Percentiles rank a stretch among this genome's conserved stretches.
phyloP scores from a whole-genome alignment of 345 rosid species.

The Clarkia xantiana region DNA sequence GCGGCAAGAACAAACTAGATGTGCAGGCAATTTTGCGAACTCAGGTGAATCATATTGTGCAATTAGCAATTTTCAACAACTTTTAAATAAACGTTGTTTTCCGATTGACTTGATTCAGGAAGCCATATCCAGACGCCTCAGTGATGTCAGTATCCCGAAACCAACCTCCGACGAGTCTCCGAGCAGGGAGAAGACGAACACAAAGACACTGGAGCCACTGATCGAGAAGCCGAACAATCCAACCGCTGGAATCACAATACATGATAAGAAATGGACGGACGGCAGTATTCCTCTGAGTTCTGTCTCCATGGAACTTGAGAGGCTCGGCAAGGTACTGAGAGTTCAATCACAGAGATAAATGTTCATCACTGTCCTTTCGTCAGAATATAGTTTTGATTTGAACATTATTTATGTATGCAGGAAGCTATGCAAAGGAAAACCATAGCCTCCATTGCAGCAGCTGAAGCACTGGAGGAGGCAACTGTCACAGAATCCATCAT shows the following conservation, averaged over 20 bases:
- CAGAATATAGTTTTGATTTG: no score
- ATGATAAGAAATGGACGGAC: slow-evolving; percentile 92
- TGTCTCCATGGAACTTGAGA: slow-evolving; percentile 44
- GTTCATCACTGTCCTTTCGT: no score
- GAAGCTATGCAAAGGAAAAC: slow-evolving; percentile 67
- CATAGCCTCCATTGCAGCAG: slow-evolving; percentile 72
- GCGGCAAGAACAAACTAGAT: slow-evolving; percentile 34
- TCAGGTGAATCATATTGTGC: slow-evolving; percentile 31
- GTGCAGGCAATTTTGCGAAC: slow-evolving; percentile 64
- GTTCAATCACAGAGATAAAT: background rate
- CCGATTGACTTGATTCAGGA: slow-evolving; percentile 30
- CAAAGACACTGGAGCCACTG: no score
- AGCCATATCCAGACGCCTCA: slow-evolving; percentile 71
- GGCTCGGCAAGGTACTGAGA: slow-evolving; percentile 55
- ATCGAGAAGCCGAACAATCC: slow-evolving; percentile 21
- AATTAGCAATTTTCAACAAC: background rate
- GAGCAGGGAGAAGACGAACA: slow-evolving; percentile 30
- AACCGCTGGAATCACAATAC: slow-evolving; percentile 42
- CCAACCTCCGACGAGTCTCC: slow-evolving; percentile 20
- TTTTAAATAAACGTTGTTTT: background rate
- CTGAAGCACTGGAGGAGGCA: slow-evolving; percentile 85
- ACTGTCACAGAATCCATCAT: slow-evolving; percentile 58
- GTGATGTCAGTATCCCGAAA: slow-evolving; percentile 54
- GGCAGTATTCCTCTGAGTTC: slow-evolving; percentile 57
- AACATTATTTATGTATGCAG: slow-evolving; percentile 17